Percentiles rank a stretch among this genome's conserved stretches.
Evolutionary conservation across 2,329 filamentous ascomycete genomes (phyloP).

Genomic region (Blumeriella jaapii): DNA sequence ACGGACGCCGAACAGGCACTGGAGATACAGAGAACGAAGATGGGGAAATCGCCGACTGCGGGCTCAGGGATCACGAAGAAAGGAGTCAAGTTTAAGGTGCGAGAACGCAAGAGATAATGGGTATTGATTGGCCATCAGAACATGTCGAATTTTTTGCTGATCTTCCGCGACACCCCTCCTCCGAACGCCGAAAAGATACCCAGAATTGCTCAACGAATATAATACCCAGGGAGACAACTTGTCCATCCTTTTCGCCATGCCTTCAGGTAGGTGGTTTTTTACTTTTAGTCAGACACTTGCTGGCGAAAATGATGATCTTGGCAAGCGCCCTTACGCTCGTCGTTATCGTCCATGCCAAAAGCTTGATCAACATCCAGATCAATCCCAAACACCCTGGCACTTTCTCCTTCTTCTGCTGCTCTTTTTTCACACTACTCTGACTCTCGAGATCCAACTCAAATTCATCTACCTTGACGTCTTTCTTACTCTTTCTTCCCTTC

Average conservation of each 20-base stretch:
- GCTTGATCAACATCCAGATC: slow-evolving; percentile 43
- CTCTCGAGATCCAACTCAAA: slow-evolving; percentile 54
- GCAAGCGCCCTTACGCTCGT: slow-evolving; percentile 41
- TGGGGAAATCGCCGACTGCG: slow-evolving; percentile 53
- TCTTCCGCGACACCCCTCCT: slow-evolving; percentile 5
- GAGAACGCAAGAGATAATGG: slow-evolving; percentile 43
- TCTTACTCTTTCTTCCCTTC: slow-evolving; percentile 25
- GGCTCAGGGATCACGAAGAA: slow-evolving; percentile 47
- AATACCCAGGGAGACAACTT: slow-evolving; percentile 3
- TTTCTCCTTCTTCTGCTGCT: slow-evolving; percentile 38
- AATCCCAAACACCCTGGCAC: slow-evolving; percentile 39
- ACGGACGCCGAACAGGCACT: slow-evolving; percentile 45
- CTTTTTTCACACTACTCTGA: slow-evolving; percentile 33
- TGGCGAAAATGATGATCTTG: slow-evolving; percentile 38
- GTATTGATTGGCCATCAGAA: slow-evolving; percentile 19
- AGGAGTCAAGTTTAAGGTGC: slow-evolving; percentile 51
- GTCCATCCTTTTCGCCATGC: slow-evolving; percentile 4
- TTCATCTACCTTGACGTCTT: slow-evolving; percentile 43
- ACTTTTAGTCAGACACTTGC: slow-evolving; percentile 37
- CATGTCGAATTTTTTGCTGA: slow-evolving; percentile 23
- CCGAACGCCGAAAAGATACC: slow-evolving; percentile 7
- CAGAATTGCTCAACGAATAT: slow-evolving; percentile 8
- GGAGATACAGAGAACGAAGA: slow-evolving; percentile 47
- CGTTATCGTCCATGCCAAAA: slow-evolving; percentile 46
- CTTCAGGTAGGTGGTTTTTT: slow-evolving; percentile 27